Base-by-base conservation (phyloP, 345 rosid species). In the Angophora floribunda region DNA sequence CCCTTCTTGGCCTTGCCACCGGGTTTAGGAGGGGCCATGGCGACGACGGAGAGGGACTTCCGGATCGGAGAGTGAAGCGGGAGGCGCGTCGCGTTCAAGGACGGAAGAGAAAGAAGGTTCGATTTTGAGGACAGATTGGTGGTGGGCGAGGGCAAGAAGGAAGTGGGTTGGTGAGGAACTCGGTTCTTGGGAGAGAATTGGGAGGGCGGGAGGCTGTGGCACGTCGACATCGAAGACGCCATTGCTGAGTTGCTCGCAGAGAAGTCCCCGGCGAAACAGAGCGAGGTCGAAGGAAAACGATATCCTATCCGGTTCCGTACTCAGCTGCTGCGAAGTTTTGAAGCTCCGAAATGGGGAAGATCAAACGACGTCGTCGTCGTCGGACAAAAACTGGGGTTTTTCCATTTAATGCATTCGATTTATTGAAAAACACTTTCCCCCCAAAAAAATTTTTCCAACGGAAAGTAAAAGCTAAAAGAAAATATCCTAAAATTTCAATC, bases 11-110 rank as follows among this genome's bases (percentile, higher is more conserved):
- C 63, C 92, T 96, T 96, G 26, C 96, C 97, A 44, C 95, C 96
- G 19, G 97, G 95, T 86, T 97, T 97, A 49, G 99, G 99, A 14
- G 98, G 98, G 91, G 98, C 99, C 99, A 98, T 98, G 92, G 99
- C 98, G 59, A 92, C 91, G 88, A 96, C 94, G 30, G 98, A 93
- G 90, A 95, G 94, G 82, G 94, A 93, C 86, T 95, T 92, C 13
- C 95, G 94, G 26, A 93, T 79, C 51, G 96, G 92, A 79, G 95
- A 91, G 88, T 85, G 91, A 89, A 94, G 93, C 41, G 93, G 93
- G 52, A 93, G 51, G 59, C 88, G 93, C 90, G 89, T 93, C 80
- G 36, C 92, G 86, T 90, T 88, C 84, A 93, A 89, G 91, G 95
- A 95, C 84, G 89, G 96, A 52, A 91, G 90, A 87, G 95, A 94